A percentile compares a stretch with the other conserved stretches of the same genome.
Evolutionary conservation across 1,139 yeast genomes (phyloP).

Genomic region (Candida frijolesensis): DNA sequence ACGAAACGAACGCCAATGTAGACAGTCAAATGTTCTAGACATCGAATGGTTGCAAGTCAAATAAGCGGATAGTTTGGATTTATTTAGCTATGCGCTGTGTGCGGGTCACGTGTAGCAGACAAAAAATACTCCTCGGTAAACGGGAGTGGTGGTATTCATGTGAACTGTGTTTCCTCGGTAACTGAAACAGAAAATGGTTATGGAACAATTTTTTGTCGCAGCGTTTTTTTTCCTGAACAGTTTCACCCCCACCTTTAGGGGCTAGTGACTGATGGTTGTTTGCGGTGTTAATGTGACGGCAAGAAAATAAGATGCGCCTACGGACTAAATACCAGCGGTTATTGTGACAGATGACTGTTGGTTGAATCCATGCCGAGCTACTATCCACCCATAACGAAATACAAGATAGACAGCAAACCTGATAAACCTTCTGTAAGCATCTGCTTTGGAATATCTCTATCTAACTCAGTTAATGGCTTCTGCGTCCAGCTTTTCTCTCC

Average conservation of each 20-base stretch:
- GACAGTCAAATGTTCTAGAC: neutral
- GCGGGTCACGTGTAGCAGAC: neutral
- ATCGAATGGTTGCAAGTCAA: neutral
- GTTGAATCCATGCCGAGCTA: neutral
- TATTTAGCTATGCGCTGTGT: too few species aligned
- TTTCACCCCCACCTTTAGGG: neutral
- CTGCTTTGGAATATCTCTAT: too few species aligned
- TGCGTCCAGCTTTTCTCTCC: too few species aligned
- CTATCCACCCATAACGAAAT: neutral
- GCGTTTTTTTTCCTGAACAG: neutral
- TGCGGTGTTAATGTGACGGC: neutral
- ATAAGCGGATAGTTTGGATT: too few species aligned
- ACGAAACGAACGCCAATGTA: too few species aligned
- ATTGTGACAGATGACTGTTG: neutral
- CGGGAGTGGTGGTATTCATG: neutral
- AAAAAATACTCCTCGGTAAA: slow-evolving; percentile 4
- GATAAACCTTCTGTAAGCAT: too few species aligned
- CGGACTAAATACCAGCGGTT: neutral
- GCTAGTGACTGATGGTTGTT: too few species aligned
- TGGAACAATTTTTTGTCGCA: neutral
- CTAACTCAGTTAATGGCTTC: too few species aligned
- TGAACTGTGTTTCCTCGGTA: slow-evolving; percentile 5
- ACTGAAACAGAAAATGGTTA: neutral
- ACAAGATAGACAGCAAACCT: too few species aligned
- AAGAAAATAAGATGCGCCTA: neutral